A percentile compares a stretch with the other conserved stretches of the same genome.
Conservation (phyloP, 2,329 filamentous ascomycete genomes). For the Phyllosticta citriasiana region DNA sequence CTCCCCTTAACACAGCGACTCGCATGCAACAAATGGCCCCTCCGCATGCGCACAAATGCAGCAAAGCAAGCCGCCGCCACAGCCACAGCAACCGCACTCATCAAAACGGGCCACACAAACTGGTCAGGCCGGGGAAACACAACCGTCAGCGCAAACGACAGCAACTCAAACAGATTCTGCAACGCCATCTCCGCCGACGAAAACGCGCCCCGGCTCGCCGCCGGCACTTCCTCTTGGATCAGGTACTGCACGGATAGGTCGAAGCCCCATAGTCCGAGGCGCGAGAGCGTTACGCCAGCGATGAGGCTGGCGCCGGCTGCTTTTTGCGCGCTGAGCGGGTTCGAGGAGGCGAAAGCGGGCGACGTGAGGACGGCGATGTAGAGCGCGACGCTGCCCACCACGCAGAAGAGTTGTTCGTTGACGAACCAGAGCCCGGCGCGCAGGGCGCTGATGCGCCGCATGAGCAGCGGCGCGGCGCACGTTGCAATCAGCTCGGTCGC, state of each 20-base stretch:
- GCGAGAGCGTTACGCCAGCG: constrained; percentile 29
- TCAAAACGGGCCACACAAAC: constrained; percentile 53
- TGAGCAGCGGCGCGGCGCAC: constrained; percentile 48
- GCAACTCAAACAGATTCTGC: constrained; percentile 61
- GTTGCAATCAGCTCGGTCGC: constrained; percentile 52
- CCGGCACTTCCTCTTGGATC: constrained; percentile 34
- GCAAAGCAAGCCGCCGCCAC: constrained; percentile 44
- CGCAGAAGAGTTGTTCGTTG: constrained; percentile 54
- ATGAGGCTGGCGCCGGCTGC: constrained; percentile 22
- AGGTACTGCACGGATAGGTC: constrained; percentile 38
- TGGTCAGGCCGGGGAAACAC: constrained; percentile 52
- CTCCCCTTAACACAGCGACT: constrained; percentile 7
- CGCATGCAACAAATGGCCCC: constrained; percentile 51
- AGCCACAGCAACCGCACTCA: constrained; percentile 47
- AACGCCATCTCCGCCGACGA: constrained; percentile 57
- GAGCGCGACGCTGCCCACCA: constrained; percentile 31
- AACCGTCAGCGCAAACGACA: constrained; percentile 57
- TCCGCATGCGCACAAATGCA: constrained; percentile 44
- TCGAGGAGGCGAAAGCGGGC: not conserved
- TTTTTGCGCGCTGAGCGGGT: not conserved
- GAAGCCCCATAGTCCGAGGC: constrained; percentile 39
- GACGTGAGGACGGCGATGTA: constrained; percentile 13
- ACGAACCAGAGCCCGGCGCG: constrained; percentile 63
- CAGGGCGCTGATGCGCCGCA: constrained; percentile 40
- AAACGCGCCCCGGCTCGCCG: constrained; percentile 49